phyloP scores from a whole-genome alignment of 2,329 filamentous ascomycete genomes.

The Graphilbum sp. region DNA sequence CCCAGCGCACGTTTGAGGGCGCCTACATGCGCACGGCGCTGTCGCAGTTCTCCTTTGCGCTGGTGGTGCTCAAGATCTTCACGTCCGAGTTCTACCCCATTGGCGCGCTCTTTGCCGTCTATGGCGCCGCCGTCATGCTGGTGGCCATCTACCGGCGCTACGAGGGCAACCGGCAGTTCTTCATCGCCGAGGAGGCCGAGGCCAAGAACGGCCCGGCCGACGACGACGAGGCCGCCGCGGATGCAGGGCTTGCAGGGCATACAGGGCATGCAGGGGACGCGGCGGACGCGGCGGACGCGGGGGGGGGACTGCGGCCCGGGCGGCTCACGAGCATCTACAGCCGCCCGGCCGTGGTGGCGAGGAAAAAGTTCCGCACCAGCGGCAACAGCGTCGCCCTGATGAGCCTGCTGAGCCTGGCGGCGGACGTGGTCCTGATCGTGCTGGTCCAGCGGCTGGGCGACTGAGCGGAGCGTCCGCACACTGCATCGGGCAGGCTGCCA shows the following conservation, averaged over 20 bases:
- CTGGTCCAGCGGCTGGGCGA: conserved; percentile 15
- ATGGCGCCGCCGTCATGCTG: conserved; percentile 69
- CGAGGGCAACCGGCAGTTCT: conserved; percentile 90
- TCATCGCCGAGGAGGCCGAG: conserved; percentile 34
- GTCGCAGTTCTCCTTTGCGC: conserved; percentile 85
- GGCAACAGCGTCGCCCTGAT: conserved; percentile 45
- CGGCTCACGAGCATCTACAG: conserved; percentile 11
- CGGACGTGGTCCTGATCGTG: conserved; percentile 39
- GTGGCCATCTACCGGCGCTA: conserved; percentile 75
- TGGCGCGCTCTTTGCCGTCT: conserved; percentile 87
- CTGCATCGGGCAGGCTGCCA: neutral
- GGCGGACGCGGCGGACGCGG: conserved; percentile 1
- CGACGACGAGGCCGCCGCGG: no score
- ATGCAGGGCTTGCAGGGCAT: no score
- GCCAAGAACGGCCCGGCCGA: conserved; percentile 14
- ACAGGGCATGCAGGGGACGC: no score
- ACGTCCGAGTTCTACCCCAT: conserved; percentile 93
- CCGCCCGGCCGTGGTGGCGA: conserved; percentile 19
- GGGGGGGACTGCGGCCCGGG: conserved; percentile 5
- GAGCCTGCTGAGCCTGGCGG: conserved; percentile 36
- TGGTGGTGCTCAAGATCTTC: conserved; percentile 93
- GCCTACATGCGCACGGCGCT: conserved; percentile 92
- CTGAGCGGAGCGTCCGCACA: neutral
- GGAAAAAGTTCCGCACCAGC: conserved; percentile 44
- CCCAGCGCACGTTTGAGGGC: conserved; percentile 92